phyloP scores from a whole-genome alignment of 495 filamentous ascomycete species.

The Xylaria telfairii region DNA sequence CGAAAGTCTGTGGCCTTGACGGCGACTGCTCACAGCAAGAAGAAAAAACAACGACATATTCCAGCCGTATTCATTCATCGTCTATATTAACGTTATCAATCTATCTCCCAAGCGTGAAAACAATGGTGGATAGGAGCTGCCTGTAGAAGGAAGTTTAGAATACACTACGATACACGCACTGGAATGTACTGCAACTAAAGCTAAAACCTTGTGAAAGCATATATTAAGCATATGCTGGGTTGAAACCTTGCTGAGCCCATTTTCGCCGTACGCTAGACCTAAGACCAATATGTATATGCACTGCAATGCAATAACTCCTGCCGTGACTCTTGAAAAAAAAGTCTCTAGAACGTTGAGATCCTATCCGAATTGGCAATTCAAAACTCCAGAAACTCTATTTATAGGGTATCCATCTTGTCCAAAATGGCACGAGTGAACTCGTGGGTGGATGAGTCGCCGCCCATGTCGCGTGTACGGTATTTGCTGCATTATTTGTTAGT shows the following conservation, averaged over 20 bases:
- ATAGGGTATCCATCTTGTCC: slow-evolving; percentile 80
- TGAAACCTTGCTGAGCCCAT: neutral
- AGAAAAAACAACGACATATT: neutral
- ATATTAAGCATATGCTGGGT: neutral
- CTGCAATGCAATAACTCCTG: slow-evolving; percentile 6
- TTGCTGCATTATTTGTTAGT: slow-evolving; percentile 61
- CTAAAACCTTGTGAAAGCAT: neutral
- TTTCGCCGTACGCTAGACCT: neutral
- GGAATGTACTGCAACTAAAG: slow-evolving; percentile 10
- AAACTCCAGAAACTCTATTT: slow-evolving; percentile 23
- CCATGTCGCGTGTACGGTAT: slow-evolving; percentile 91
- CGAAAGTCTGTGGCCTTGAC: neutral
- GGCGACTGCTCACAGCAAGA: neutral
- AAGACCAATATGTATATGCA: slow-evolving; percentile 4
- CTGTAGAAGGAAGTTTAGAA: slow-evolving; percentile 1
- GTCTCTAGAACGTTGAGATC: neutral
- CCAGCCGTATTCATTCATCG: neutral
- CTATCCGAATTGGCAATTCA: neutral
- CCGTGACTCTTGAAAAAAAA: neutral
- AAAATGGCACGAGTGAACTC: slow-evolving; percentile 94
- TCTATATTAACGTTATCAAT: neutral
- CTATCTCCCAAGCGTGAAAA: neutral
- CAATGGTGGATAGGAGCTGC: neutral
- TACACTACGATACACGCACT: slow-evolving; percentile 16
- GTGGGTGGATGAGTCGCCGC: slow-evolving; percentile 84